phyloP scores from a whole-genome alignment of 345 rosid genomes.

The Euphorbia pulcherrima region DNA sequence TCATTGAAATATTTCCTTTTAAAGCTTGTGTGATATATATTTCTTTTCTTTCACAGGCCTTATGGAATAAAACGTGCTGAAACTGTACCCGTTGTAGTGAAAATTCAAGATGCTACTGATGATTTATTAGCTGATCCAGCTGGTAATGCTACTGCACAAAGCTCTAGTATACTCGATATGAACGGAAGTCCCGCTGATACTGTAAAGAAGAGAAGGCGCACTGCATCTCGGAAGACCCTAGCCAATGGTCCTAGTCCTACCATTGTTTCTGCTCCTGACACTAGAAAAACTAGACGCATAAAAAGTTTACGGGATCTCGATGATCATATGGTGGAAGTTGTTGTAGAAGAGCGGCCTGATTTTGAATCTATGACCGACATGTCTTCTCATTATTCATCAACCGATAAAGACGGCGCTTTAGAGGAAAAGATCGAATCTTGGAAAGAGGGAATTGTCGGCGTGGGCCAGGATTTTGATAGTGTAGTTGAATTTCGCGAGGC shows the following conservation, averaged over 20 bases:
- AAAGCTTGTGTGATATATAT: constrained; percentile 3
- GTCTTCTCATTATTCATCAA: constrained; percentile 14
- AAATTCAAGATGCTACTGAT: constrained; percentile 30
- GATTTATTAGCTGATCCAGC: constrained; percentile 19
- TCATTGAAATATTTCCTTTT: neutral
- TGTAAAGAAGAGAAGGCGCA: constrained; percentile 75
- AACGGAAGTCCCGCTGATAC: constrained; percentile 62
- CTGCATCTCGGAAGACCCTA: constrained; percentile 40
- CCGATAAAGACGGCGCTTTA: constrained; percentile 28
- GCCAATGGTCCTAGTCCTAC: constrained; percentile 38
- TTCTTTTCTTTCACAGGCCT: constrained; percentile 38
- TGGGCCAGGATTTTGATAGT: constrained; percentile 78
- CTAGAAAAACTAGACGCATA: constrained; percentile 32
- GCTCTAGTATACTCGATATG: constrained; percentile 35
- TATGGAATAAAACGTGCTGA: constrained; percentile 41
- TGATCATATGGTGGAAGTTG: constrained; percentile 30
- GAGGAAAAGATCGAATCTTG: constrained; percentile 58
- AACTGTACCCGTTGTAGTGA: constrained; percentile 29
- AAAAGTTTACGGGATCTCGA: constrained; percentile 27
- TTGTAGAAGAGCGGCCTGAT: constrained; percentile 27
- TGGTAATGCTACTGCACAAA: constrained; percentile 17
- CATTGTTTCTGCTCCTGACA: constrained; percentile 30
- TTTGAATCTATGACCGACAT: constrained; percentile 15
- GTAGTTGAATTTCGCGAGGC: constrained; percentile 82
- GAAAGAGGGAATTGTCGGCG: constrained; percentile 78